A percentile compares a stretch with the other conserved stretches of the same genome.
Conservation (phyloP, 768 basidiomycete genomes). For the Calocybe cyanea region DNA sequence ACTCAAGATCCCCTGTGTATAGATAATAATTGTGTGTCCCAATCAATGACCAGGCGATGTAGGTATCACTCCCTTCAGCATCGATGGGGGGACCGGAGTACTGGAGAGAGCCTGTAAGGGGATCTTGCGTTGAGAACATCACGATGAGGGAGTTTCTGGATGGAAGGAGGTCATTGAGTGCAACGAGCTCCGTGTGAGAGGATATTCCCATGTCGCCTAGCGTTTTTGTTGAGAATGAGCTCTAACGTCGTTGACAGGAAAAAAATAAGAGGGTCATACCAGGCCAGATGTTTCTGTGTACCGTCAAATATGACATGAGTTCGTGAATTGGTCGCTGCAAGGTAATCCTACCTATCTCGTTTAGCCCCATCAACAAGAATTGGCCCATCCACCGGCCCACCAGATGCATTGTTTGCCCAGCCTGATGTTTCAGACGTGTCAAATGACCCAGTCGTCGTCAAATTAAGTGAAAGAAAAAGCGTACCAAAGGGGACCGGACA, state of each 20-base stretch:
- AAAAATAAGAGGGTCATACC: slow-evolving; percentile 14
- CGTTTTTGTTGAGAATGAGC: background rate
- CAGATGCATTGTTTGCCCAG: slow-evolving; percentile 46
- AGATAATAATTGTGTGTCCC: slow-evolving; percentile 37
- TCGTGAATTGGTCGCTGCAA: background rate
- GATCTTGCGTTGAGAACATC: slow-evolving; percentile 46
- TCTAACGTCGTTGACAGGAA: background rate
- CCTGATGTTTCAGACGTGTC: slow-evolving; percentile 21
- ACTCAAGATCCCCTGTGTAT: slow-evolving; percentile 44
- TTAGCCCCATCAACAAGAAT: slow-evolving; percentile 54
- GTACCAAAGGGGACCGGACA: slow-evolving; percentile 23
- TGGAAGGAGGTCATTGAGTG: slow-evolving; percentile 29
- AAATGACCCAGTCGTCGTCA: background rate
- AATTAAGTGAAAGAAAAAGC: background rate
- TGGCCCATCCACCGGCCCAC: slow-evolving; percentile 43
- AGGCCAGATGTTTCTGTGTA: slow-evolving; percentile 25
- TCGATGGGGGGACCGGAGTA: slow-evolving; percentile 39
- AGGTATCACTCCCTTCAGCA: slow-evolving; percentile 35
- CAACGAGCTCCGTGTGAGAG: slow-evolving; percentile 32
- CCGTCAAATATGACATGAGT: background rate
- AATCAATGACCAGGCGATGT: slow-evolving; percentile 49
- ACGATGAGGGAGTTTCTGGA: slow-evolving; percentile 45
- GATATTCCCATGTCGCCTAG: slow-evolving; percentile 40
- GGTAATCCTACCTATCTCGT: slow-evolving; percentile 37
- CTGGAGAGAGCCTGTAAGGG: slow-evolving; percentile 39